Evolutionary conservation across 164 flowering plant species (phyloP).

Genomic region (Magnolia sinica): DNA sequence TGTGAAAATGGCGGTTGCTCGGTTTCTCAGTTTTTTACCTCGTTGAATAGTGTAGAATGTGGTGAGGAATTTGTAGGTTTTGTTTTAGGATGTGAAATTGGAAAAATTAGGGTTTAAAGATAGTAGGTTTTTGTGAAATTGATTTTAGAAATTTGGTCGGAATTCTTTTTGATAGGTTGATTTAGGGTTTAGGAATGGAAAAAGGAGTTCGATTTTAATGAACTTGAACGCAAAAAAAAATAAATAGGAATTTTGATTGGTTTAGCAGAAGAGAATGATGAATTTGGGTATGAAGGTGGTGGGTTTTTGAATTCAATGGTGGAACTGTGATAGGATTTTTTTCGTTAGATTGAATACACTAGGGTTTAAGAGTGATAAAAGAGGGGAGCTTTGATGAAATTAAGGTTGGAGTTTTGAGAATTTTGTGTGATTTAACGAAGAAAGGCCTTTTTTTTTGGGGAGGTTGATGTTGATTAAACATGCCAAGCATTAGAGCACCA

Average conservation of each 20-base stretch:
- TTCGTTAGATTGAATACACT: neutral
- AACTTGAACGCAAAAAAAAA: neutral
- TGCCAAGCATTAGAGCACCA: constrained; percentile 82
- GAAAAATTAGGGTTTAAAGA: neutral
- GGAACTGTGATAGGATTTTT: neutral
- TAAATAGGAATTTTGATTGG: neutral
- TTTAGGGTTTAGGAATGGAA: neutral
- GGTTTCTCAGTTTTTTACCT: neutral
- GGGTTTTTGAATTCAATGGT: neutral
- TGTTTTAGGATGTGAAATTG: neutral
- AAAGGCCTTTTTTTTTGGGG: constrained; percentile 6
- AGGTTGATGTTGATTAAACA: constrained; percentile 30
- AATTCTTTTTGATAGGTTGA: neutral
- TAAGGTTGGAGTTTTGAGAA: neutral
- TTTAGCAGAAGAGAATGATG: neutral
- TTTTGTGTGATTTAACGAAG: neutral
- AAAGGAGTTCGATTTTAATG: neutral
- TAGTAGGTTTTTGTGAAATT: neutral
- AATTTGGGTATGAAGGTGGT: neutral
- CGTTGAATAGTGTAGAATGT: neutral
- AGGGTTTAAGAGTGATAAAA: neutral
- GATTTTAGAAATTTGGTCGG: neutral
- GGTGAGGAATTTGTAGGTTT: neutral
- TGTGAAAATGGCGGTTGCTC: neutral
- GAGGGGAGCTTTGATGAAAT: neutral